Base-by-base conservation (phyloP, 768 basidiomycete genomes). In the Roridomyces roridus region DNA sequence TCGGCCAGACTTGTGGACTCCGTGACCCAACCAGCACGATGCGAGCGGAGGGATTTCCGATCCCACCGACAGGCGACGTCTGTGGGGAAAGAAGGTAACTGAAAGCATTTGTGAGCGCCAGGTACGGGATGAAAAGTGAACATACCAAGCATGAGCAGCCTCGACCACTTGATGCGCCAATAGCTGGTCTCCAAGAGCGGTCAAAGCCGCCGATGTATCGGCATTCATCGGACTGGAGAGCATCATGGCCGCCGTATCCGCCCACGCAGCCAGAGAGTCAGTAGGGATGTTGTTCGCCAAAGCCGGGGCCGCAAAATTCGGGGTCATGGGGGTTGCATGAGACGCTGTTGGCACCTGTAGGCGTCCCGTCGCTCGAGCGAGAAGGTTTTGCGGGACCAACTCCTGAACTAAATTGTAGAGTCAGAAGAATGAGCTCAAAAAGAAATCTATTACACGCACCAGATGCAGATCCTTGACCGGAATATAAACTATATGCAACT, bases 141-240 rank as follows among this genome's bases (percentile, higher is more conserved):
- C 88, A 60, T 66, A 98, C 96, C 97, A 99, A 55, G 80, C 85
- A 77, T 98, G 96, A 21, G 94, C 94, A 17, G 95, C 94, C 63
- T 95, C 89, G 9, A 85, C 72, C 74, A 91, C 86, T 29, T 89
- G 81, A 62, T 88, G 86, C 5, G 83, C 76, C 14, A 77, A 69
- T n/a, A 99, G 78, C 61, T 85, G 86, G 67, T 96, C 93, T 35
- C 95, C 96, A 1, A 99, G 80, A 14, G 89, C 83, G 25, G 92
- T 91, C 51, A 98, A 68, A 15, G 92, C 86, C 12, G 87, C 81
- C 0, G 89, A 87, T 43, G 85, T 82, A 52, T 95, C 92, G 0
- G 83, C 71, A 49, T 76, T 81, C 63, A 85, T 70, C n/a, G 86
- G 84, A 49, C 85, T 91, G 24, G 88, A 85, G 20, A 94, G 66